Evolutionary conservation across 768 basidiomycete species (phyloP), one percentile per base, ranked within the genome.

Genomic region (Naganishia friedmannii): DNA sequence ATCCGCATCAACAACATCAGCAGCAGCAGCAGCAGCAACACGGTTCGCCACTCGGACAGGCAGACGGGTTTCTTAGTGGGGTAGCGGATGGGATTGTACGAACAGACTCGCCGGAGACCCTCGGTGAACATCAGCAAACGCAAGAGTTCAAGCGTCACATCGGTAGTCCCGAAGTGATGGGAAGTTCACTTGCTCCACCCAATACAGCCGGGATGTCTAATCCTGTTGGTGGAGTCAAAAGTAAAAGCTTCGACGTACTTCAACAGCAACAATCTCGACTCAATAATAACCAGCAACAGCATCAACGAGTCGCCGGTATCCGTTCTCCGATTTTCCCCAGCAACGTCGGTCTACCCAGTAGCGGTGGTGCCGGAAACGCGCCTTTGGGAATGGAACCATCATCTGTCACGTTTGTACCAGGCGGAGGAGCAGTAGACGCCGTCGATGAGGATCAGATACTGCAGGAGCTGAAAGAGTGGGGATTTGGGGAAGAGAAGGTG

Each of bases 401-500:
- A 5, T 37, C 57, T 21, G 31, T 34, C 21, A 5, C 54, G 1
- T 28, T 21, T 2, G 54, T 19, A 5, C 9, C 54, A 19, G 54
- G 23, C 23, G 23, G 29, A 19, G 54, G 29, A 17, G 54, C 15
- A 15, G 10, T 23, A 23, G 13, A n/a, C 9, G 60, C 15, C 42
- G 21, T 29, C 5, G 42, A 46, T 29, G 66, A 32, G 89, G 86
- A 31, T 58, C 29, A 31, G 70, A 46, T 42, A 65, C 70, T 21
- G 57, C 48, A 17, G 6, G 69, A 73, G 89, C 83, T 73, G 88
- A 85, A 74, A 88, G 92, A 91, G 86, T 89, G 89, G 4, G 93
- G 94, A 1, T 86, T 98, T 19, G 95, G 97, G 83, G 91, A 91
- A 0, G 95, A 98, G 80, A 86, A 92, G 69, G 89, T 92, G 56